Evolutionary conservation across 179 eudicot species (phyloP), one percentile per base, ranked within the genome.

Genomic region (Beta lomatogona): DNA sequence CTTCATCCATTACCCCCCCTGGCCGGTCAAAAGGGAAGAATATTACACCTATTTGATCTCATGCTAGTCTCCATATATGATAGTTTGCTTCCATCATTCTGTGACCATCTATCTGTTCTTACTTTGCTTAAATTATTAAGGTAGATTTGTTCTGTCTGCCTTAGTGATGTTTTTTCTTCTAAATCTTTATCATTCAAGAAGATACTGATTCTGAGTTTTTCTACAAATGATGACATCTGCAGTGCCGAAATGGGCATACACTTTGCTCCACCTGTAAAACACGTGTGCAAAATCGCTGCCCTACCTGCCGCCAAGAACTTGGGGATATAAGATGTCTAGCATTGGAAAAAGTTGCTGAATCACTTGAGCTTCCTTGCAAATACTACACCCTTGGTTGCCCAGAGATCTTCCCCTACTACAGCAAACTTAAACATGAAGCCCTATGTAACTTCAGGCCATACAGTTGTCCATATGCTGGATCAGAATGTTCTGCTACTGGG

Each of bases 171-270:
- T 36, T 72, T 22, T 48, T 15, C 82, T 66, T n/a, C 53, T 73
- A 50, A 59, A 58, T 21, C 50, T 18, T 70, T 36, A 57, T 19
- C 41, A 66, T 18, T 28, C n/a, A 9, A 60, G 14, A 71, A 25
- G 36, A 59, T 73, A 31, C 18, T 82, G 36, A 22, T 58, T 5
- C 64, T 46, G 75, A 22, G 9, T 59, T 78, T 67, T 67, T 13
- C 36, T 45, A 78, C 80, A 36, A 36, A 36, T 9, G 44, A 18
- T 73, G 41, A 58, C 48, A 77, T 82, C 18, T 85, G 86, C 90
- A 91, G 94, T 91, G 94, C 76, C 91, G 90, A 77, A 91, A 91
- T 81, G 95, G 95, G 52, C 95, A 92, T 80, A 92, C 95, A 2
- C 88, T 92, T 53, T 92, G 95, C 83, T 89, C 92, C 14, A 88